These are phyloP conservation scores for Potentilla sterilis DNA, from an alignment of 306 rosid species.

Conservation along the genomic window DNA sequence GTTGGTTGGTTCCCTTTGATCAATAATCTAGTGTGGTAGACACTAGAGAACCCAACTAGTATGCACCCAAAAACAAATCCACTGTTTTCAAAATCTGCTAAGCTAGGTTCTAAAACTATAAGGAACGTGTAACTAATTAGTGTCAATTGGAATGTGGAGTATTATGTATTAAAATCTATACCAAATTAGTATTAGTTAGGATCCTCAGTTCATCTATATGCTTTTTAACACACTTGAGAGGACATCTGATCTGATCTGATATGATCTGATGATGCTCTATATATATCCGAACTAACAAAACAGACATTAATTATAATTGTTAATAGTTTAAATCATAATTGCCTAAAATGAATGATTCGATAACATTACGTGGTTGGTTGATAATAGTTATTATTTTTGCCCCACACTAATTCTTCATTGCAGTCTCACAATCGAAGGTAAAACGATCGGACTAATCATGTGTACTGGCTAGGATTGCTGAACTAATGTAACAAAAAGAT, in stretches of 20 bases:
- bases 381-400: background rate
- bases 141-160: background rate
- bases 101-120: background rate
- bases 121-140: background rate
- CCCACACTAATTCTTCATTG: background rate
- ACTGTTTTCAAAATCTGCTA: background rate
- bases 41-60: background rate
- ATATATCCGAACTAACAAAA: background rate
- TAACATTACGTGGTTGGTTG: background rate
- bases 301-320: background rate
- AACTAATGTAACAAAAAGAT: background rate
- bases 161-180: background rate
- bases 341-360: background rate
- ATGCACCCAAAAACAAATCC: background rate
- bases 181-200: background rate
- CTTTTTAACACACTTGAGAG: background rate
- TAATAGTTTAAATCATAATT: background rate
- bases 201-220: constrained; percentile 4
- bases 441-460: background rate
- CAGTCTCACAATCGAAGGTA: background rate
- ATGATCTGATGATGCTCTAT: constrained; percentile 8
- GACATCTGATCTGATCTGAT: constrained; percentile 9
- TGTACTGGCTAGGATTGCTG: background rate
- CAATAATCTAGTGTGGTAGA: background rate
- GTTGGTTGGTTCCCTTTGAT: background rate